Evolutionary conservation across 176 grass and related monocot species (phyloP).

Genomic region (Carex scoparia): DNA sequence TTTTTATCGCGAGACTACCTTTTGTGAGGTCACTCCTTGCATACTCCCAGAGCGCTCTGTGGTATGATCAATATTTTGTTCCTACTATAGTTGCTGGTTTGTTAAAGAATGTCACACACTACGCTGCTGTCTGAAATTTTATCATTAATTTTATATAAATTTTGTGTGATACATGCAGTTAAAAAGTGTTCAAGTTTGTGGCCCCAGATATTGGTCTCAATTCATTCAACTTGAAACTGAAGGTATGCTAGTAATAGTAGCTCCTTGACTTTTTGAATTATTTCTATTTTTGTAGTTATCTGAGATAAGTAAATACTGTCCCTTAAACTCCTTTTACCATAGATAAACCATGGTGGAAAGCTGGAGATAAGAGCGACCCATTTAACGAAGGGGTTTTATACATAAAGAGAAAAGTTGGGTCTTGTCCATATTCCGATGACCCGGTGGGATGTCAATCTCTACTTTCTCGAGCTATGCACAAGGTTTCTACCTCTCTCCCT

Average conservation of each 20-base stretch:
- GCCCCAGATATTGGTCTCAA: constrained; percentile 93
- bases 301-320: constrained; percentile 18
- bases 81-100: neutral
- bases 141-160: constrained; percentile 1
- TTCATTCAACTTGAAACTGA: constrained; percentile 67
- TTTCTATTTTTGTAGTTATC: neutral
- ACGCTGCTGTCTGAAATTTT: neutral
- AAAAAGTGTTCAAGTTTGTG: constrained; percentile 84
- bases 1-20: constrained; percentile 78
- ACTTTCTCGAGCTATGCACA: constrained; percentile 92
- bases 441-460: constrained; percentile 94
- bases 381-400: constrained; percentile 86
- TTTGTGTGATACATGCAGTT: constrained; percentile 49
- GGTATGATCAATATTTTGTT: constrained; percentile 37
- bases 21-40: constrained; percentile 88
- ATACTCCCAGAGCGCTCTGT: constrained; percentile 87
- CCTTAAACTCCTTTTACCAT: constrained; percentile 21
- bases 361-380: constrained; percentile 70
- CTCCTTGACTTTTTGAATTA: neutral
- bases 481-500: constrained; percentile 30
- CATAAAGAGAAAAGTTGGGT: constrained; percentile 98
- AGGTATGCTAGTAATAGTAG: constrained; percentile 47
- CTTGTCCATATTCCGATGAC: constrained; percentile 90
- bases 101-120: neutral
- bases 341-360: constrained; percentile 94